Evolutionary conservation across 345 rosid genomes (phyloP), one percentile per base, ranked within the genome.

Genomic region (Mallotus nudiflorus): DNA sequence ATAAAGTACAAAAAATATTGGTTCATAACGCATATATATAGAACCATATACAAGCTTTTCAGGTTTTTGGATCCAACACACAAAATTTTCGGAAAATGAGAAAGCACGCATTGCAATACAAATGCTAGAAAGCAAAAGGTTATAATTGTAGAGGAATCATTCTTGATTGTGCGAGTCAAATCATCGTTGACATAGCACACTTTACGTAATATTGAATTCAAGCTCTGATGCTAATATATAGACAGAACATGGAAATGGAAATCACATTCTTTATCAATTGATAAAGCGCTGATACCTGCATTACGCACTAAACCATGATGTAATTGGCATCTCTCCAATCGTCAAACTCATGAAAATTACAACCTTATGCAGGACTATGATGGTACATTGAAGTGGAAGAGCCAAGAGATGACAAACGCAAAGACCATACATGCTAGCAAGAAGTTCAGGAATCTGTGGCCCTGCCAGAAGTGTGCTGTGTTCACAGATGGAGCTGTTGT

Each of bases 361-460:
- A 14, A 14, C 29, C 5, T 40, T 35, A 20, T 22, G 12, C 25
- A 33, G 51, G 66, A 69, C 69, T 78, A 80, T 0, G 91, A 82
- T 20, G 93, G 91, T 52, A 93, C 82, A 73, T 91, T 91, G 87
- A 93, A 91, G 82, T 88, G 98, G 69, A 93, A 87, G 66, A 93
- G 92, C 98, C 98, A 93, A 44, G 98, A 93, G 75, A 93, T 86
- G 16, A 93, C 95, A 68, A 93, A 93, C 44, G 98, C 97, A 61
- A 93, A 91, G 29, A 93, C 96, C 93, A 93, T 93, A 62, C 95
- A 90, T 4, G 97, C 97, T 19, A 93, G 85, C 31, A 93, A 88
- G 82, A 93, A 91, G 78, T 91, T 93, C 75, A 93, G 82, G 85
- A 90, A 87, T 54, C 91, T 78, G 62, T 89, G 96, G 16, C 97